Conservation (phyloP, 2,329 filamentous ascomycete genomes). For the Tothia fuscella region DNA sequence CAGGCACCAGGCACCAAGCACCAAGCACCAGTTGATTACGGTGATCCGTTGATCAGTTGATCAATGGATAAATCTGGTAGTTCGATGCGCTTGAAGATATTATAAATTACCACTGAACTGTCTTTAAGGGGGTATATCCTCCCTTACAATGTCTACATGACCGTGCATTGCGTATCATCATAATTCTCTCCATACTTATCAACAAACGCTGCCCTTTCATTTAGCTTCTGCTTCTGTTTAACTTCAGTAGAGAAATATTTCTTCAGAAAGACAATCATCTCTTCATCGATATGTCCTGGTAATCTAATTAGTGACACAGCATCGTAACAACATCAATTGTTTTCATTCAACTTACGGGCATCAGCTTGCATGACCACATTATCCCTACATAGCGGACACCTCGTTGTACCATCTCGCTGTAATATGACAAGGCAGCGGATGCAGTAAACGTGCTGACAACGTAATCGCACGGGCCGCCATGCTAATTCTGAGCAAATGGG, state of each 20-base stretch:
- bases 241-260: constrained; percentile 70
- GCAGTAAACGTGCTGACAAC: constrained; percentile 69
- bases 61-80: too few species aligned
- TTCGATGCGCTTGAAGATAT: not conserved
- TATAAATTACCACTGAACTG: not conserved
- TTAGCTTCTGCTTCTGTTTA: constrained; percentile 46
- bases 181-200: constrained; percentile 45
- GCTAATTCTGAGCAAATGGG: constrained; percentile 68
- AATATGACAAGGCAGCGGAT: constrained; percentile 73
- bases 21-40: too few species aligned
- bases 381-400: constrained; percentile 67
- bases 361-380: constrained; percentile 59
- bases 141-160: constrained; percentile 2
- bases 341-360: constrained; percentile 35
- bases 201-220: constrained; percentile 62
- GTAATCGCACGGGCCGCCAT: constrained; percentile 69
- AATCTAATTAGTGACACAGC: not conserved
- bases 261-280: constrained; percentile 57
- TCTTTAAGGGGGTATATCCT: not conserved
- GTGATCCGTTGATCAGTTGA: too few species aligned
- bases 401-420: constrained; percentile 54
- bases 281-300: constrained; percentile 55
- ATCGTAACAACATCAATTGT: constrained; percentile 1
- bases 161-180: constrained; percentile 1
- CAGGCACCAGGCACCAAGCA: too few species aligned